Evolutionary conservation across 176 grass and related monocot genomes (phyloP).

Genomic region (Zea luxurians): DNA sequence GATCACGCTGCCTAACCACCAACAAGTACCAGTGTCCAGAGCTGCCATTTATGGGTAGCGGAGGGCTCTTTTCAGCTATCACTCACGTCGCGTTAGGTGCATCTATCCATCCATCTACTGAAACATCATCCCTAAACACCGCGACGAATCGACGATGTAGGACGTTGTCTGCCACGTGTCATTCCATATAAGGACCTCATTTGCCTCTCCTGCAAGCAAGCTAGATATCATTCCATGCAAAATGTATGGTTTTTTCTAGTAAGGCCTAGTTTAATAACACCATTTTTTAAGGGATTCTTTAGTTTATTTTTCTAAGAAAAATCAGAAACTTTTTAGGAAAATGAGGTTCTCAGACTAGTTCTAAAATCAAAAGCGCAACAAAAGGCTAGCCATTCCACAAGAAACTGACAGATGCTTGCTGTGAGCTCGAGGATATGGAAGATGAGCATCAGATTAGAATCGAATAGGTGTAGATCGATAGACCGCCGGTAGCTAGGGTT

Average conservation of each 20-base stretch:
- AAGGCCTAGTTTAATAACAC: no score
- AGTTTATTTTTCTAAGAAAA: no score
- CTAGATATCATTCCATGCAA: no score
- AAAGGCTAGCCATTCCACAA: not conserved
- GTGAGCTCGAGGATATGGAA: not conserved
- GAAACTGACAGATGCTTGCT: not conserved
- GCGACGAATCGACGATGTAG: not conserved
- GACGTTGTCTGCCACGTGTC: not conserved
- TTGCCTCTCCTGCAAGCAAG: slow-evolving; percentile 15
- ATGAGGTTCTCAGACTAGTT: no score
- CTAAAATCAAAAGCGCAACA: not conserved
- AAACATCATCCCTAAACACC: slow-evolving; percentile 9
- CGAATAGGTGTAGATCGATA: not conserved
- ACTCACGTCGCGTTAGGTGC: not conserved
- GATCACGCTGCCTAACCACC: not conserved
- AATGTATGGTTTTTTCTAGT: not conserved
- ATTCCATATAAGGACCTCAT: slow-evolving; percentile 3
- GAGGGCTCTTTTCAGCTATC: not conserved
- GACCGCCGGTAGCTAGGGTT: slow-evolving; percentile 4
- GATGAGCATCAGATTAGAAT: not conserved
- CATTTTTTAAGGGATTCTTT: no score
- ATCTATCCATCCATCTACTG: not conserved
- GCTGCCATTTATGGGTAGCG: not conserved
- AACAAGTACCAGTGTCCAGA: not conserved
- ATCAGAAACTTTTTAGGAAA: no score